Conservation (phyloP, 495 filamentous ascomycete species). For the Talaromyces wortmannii region DNA sequence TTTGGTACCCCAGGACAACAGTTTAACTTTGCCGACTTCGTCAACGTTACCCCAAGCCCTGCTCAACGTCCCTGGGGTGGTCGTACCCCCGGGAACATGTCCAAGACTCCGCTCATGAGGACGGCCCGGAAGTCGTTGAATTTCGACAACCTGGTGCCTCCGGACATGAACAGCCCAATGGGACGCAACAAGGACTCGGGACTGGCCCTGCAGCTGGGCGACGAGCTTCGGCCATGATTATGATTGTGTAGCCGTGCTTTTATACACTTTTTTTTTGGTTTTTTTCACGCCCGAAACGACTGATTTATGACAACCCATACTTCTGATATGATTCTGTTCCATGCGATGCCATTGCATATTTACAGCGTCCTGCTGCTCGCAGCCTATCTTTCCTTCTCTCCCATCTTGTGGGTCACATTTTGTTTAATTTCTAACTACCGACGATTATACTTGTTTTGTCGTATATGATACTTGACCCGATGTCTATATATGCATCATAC, state of each 20-base stretch:
- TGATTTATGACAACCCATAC: not conserved
- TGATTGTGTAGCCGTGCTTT: constrained; percentile 3
- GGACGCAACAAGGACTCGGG: constrained; percentile 22
- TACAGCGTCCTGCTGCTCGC: not conserved
- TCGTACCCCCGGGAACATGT: constrained; percentile 45
- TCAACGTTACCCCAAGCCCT: constrained; percentile 93
- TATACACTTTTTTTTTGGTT: not conserved
- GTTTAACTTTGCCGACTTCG: constrained; percentile 95
- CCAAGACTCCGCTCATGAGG: constrained; percentile 54
- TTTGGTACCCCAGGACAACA: constrained; percentile 55
- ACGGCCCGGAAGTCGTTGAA: constrained; percentile 57
- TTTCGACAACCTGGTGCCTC: constrained; percentile 59
- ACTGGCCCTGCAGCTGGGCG: constrained; percentile 34
- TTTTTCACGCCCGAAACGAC: not conserved
- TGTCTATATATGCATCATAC: not conserved
- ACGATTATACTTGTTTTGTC: too few species aligned
- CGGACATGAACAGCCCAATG: constrained; percentile 30
- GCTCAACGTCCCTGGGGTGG: constrained; percentile 75
- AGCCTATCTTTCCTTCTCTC: not conserved
- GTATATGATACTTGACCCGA: not conserved
- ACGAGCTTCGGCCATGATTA: constrained; percentile 29
- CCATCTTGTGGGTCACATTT: not conserved
- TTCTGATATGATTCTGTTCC: not conserved
- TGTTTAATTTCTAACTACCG: not conserved
- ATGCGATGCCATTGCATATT: not conserved